Conservation (phyloP, 202 grass and related monocot genomes). For the Zoysia matrella region DNA sequence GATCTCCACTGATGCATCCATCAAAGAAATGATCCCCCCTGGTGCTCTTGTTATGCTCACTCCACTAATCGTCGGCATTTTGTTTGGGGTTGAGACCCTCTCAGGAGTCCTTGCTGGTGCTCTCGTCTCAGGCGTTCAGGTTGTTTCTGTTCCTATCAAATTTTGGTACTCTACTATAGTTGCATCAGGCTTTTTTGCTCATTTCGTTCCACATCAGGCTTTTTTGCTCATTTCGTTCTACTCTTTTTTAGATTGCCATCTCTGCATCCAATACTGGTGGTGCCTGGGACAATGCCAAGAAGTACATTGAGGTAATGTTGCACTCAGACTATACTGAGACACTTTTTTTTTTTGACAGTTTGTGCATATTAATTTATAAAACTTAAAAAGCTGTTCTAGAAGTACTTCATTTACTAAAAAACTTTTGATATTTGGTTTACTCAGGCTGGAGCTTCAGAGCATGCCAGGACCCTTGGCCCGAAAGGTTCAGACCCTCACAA, state of each 20-base stretch:
- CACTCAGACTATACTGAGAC: neutral
- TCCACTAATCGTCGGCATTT: constrained; percentile 70
- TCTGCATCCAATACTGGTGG: constrained; percentile 66
- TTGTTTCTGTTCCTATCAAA: constrained; percentile 32
- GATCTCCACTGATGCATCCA: too few relatives aligned
- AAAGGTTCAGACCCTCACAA: constrained; percentile 85
- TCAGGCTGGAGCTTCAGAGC: constrained; percentile 87
- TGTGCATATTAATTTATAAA: neutral
- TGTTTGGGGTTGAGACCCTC: constrained; percentile 84
- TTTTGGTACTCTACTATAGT: neutral
- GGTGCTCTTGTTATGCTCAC: constrained; percentile 54
- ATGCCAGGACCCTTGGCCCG: constrained; percentile 70
- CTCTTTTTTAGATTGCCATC: constrained; percentile 57
- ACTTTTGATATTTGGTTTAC: constrained; percentile 25
- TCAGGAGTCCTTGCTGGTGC: constrained; percentile 74
- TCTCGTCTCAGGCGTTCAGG: constrained; percentile 88
- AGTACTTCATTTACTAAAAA: neutral
- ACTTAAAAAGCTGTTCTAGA: neutral
- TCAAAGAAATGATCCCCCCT: too few relatives aligned
- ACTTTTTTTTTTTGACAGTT: neutral
- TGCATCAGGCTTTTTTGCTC: neutral
- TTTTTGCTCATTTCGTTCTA: constrained; percentile 1
- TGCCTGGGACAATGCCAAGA: constrained; percentile 47
- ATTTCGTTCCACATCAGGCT: too few relatives aligned
- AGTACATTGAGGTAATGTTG: constrained; percentile 71